Evolutionary conservation across 2,329 filamentous ascomycete species (phyloP), one percentile per base, ranked within the genome.

Genomic region (Tolypocladium ophioglossoides): DNA sequence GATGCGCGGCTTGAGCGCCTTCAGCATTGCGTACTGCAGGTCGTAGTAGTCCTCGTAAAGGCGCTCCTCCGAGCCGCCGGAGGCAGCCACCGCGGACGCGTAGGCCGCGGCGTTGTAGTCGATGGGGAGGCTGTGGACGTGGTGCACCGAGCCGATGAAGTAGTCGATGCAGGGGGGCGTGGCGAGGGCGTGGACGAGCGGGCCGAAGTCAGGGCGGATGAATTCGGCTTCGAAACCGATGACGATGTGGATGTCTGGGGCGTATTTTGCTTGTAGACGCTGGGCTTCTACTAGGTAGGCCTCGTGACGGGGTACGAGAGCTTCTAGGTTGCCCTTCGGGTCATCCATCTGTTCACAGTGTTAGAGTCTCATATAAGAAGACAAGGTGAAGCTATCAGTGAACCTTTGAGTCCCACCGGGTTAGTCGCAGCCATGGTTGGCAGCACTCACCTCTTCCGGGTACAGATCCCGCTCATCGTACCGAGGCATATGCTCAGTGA

Each of bases 401-500:
- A n/a, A n/a, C n/a, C n/a, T n/a, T n/a, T n/a, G n/a, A n/a, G n/a
- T n/a, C n/a, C n/a, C n/a, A 27, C 27, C 27, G 27, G 50, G 61
- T 57, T 69, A 63, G 47, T 24, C 34, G 50, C 44, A 2, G 27
- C n/a, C 12, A 24, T 10, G 41, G 7, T n/a, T 47, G 27, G 48
- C 54, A 32, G 35, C 37, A 58, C 60, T 62, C 59, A 87, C 85
- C 76, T 99, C 94, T 75, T 95, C 92, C 0, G 94, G 94, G 68
- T 99, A 99, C 52, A 95, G 79, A 71, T 99, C 92, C 55, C 79
- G 74, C 38, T 78, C 70, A 51, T 83, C 74, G 49, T 83, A 82
- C 37, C 92, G 86, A 9, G 92, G 91, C 83, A 99, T 97, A 71
- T 99, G 94, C 72, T 99, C 94, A 1, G 91, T 96, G 55, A 99